Evolutionary conservation across 1,139 yeast genomes (phyloP).

Genomic region (Waltiozyma sp.): DNA sequence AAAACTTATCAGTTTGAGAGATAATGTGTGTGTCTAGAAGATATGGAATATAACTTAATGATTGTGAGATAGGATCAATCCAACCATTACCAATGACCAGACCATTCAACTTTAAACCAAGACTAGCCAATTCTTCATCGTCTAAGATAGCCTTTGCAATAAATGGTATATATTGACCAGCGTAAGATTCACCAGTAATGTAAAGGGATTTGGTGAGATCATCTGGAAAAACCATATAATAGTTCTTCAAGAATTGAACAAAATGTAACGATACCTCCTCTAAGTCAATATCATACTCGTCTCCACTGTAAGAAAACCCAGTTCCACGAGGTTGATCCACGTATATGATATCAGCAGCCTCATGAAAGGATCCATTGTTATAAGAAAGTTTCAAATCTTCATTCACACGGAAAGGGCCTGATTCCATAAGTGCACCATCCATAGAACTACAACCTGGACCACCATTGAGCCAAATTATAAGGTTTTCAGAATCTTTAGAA

Average conservation of each 20-base stretch:
- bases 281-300: conserved; percentile 43
- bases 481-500: conserved; percentile 19
- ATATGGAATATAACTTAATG: conserved; percentile 72
- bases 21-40: conserved; percentile 51
- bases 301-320: conserved; percentile 62
- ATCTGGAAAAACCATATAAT: conserved; percentile 64
- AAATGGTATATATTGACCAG: conserved; percentile 94
- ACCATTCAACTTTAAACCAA: conserved; percentile 42
- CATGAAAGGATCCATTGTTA: conserved; percentile 81
- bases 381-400: conserved; percentile 29
- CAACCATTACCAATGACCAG: conserved; percentile 91
- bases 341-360: conserved; percentile 65
- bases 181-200: conserved; percentile 92
- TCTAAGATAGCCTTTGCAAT: conserved; percentile 55
- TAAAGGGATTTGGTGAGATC: conserved; percentile 54
- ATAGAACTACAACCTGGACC: conserved; percentile 96
- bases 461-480: conserved; percentile 84
- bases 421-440: conserved; percentile 94
- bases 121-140: conserved; percentile 27
- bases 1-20: conserved; percentile 26
- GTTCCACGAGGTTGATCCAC: conserved; percentile 96
- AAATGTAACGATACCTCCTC: conserved; percentile 50
- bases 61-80: conserved; percentile 85
- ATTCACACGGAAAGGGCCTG: conserved; percentile 74
- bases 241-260: conserved; percentile 52